Conservation (phyloP, 2,329 filamentous ascomycete genomes). For the Keithomyces neogunnii region DNA sequence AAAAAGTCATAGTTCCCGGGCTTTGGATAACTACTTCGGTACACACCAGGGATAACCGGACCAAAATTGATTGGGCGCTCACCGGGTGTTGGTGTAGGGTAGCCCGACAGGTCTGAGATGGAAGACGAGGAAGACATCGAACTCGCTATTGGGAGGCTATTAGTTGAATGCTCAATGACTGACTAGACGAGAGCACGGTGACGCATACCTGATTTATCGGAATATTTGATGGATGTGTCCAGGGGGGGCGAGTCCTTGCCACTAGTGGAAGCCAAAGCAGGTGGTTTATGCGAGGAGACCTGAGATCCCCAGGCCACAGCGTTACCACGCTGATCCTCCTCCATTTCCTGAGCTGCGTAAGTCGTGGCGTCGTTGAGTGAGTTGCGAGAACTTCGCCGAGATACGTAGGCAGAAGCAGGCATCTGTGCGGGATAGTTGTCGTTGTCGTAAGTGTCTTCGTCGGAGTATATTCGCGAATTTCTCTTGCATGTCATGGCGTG, state of each 20-base stretch:
- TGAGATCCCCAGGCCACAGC: conserved; percentile 10
- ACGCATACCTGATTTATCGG: conserved; percentile 4
- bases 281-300: neutral
- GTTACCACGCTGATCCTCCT: conserved; percentile 14
- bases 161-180: neutral
- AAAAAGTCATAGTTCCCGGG: conserved; percentile 64
- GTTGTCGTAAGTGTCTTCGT: conserved; percentile 11
- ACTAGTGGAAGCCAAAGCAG: conserved; percentile 4
- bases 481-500: conserved; percentile 16
- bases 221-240: neutral
- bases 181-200: too few species aligned
- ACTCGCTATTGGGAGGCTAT: neutral
- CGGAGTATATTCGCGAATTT: conserved; percentile 13
- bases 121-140: neutral
- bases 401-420: conserved; percentile 15
- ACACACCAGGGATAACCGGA: conserved; percentile 63
- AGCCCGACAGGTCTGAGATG: conserved; percentile 8
- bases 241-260: conserved; percentile 10
- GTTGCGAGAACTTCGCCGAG: conserved; percentile 21
- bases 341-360: conserved; percentile 13
- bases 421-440: conserved; percentile 7
- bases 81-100: conserved; percentile 14
- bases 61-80: conserved; percentile 64
- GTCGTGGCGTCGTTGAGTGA: conserved; percentile 19
- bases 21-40: conserved; percentile 73